Base-by-base conservation (phyloP, 169 alveolate species). In the Plasmodium blacklocki region DNA sequence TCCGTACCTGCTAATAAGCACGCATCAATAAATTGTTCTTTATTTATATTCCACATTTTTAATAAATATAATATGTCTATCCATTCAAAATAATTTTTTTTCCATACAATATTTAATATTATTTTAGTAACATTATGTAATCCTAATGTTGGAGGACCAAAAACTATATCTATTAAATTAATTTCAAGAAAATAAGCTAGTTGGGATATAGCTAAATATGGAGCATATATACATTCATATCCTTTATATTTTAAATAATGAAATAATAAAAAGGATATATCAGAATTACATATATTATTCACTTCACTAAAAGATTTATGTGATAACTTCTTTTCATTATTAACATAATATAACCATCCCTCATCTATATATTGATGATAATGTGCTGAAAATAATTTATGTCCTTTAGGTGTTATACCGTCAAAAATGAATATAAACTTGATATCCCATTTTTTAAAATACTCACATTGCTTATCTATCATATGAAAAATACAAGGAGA, bases 1-100 rank as follows among this genome's bases (percentile, higher is more conserved):
- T 94, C 96, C 7, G 96, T 94, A 18, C 96, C 96, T 15, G 96
- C 95, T 60, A 94, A 50, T 50, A 94, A 45, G 39, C 95, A 92
- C 0, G 92, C 93, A 80, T 94, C 95, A 7, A 92, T 75, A 23
- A 94, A 73, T 63, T 94, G 96, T 9, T 91, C 93, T 23, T 58
- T 76, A 29, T 80, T 90, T 52, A 94, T 54, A 23, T 88, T 93
- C 94, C 89, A 72, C 7, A 52, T 39, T 39, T 88, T 54, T 52
- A 94, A 74, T 32, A 94, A 88, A 58, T 71, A 85, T 29, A 15
- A n/a, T 73, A 94, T 76, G 50, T 94, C 94, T 45, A 94, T 54
- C 76, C 93, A 80, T 32, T 91, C 83, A 63, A 94, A 68, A 58
- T 71, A 60, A 21, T 85, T 85, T 45, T 85, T 54, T 5, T 85